Evolutionary conservation across 1,284 basidiomycete genomes (phyloP), one percentile per base, ranked within the genome.

Genomic region (Ustilago curta): DNA sequence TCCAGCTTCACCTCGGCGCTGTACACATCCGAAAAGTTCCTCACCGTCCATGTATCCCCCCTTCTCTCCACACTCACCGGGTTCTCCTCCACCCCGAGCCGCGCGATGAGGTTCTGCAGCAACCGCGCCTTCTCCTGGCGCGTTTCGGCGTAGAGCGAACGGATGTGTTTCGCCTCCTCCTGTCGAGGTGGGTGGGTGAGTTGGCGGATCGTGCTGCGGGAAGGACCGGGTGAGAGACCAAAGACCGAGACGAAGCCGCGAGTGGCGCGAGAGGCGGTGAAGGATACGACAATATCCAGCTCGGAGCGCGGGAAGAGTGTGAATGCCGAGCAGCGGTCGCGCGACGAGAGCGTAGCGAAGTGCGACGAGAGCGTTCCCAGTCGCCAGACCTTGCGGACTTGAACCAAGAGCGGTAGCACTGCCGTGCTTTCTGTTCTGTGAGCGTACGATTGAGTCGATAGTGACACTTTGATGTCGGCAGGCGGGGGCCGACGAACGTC

Each of bases 91-190:
- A 6, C 12, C 4, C 45, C 56, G 0, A 84, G 50, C 8, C 63
- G 77, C 11, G 29, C 19, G 2, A 61, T 39, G 2, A 84, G 44
- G 31, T 70, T 70, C 2, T 40, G 21, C n/a, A 77, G 57, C 21
- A 82, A 25, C 11, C 52, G 62, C 11, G 64, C 70, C 29, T 69
- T 66, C 27, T 80, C 76, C 31, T 58, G 55, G 0, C 65, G 56
- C 32, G 82, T 80, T 57, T 81, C 62, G 16, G 66, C 78, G 66
- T 82, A 83, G 50, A 83, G 58, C 53, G 71, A 77, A 4, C 79
- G 48, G 4, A 72, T 48, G 16, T 53, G 50, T 23, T 49, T 45
- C 5, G 35, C 50, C 5, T 29, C 45, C 1, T 31, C 31, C 14
- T 25, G 25, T 27, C 47, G 35, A 2, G 21, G 29, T 4, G 72